Base-by-base conservation (phyloP, 208 protist species). In the Trypanosoma conorhini region DNA sequence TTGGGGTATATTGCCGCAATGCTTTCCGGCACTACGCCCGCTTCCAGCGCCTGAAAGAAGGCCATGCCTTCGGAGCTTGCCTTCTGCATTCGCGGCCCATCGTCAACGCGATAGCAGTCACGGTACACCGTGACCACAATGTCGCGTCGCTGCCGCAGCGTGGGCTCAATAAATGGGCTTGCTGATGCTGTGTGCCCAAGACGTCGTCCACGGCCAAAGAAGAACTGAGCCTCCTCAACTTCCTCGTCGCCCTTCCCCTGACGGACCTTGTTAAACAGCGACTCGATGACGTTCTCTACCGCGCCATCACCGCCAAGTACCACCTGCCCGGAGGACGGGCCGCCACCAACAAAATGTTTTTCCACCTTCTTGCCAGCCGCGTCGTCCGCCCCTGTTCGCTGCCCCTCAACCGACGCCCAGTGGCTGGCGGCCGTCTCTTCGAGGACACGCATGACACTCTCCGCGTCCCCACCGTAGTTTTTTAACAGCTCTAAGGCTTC, bases 151-250 rank as follows among this genome's bases (percentile, higher is more conserved):
- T 84, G 81, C 0, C 73, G 77, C 19, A 85, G 58, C 8, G 82
- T 79, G 28, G 87, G 66, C 38, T 84, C 79, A 56, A 96, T 87
- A 40, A 82, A 81, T 0, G 88, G 91, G 61, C 88, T 96, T 1
- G 66, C 76, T 22, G 81, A 64, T 10, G 79, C 67, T 1, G 87
- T 92, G 82, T 92, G 86, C 30, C 91, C 91, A 26, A 96, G 79
- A 0, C 91, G 91, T 22, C 87, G 80, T 0, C 88, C 88, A 12
- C 76, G 66, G 3, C 91, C 91, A 70, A 81, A 89, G 62, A 96
- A 96, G 38, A 81, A 83, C 31, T 81, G 79, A n/a, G 61, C 42
- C 3, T 54, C 62, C 12, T 57, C 77, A 8, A 30, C 54, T 17
- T 70, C 72, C 17, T 55, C 68, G 1, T 55, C 33, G 52, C 42